phyloP scores from a whole-genome alignment of 177 flowering plant species.

The Vitis hybrid region DNA sequence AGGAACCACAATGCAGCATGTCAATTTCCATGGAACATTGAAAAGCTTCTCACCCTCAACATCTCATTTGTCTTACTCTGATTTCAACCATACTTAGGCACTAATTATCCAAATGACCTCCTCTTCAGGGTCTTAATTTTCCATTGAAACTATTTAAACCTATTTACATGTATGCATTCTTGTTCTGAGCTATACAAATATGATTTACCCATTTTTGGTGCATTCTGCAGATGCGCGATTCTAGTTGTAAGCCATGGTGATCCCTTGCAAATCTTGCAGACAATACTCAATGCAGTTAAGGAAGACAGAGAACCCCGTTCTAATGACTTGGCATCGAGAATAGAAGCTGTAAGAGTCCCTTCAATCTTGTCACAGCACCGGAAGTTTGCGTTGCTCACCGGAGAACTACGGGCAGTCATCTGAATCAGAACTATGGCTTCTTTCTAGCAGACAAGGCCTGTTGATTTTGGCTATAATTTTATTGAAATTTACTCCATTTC shows the following conservation, averaged over 20 bases:
- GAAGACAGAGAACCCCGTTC: slow-evolving; percentile 18
- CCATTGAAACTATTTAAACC: too few relatives aligned
- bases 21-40: too few relatives aligned
- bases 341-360: slow-evolving; percentile 41
- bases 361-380: slow-evolving; percentile 78
- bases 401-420: slow-evolving; percentile 59
- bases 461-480: too few relatives aligned
- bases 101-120: too few relatives aligned
- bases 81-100: too few relatives aligned
- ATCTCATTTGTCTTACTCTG: too few relatives aligned
- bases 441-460: not conserved
- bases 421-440: slow-evolving; percentile 11
- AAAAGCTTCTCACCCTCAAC: too few relatives aligned
- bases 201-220: not conserved
- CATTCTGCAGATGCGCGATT: slow-evolving; percentile 59
- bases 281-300: slow-evolving; percentile 56
- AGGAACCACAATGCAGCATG: too few relatives aligned
- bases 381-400: slow-evolving; percentile 68
- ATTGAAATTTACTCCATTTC: too few relatives aligned
- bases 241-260: slow-evolving; percentile 96
- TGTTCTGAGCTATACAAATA: too few relatives aligned
- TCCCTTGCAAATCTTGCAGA: slow-evolving; percentile 88
- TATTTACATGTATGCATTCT: too few relatives aligned
- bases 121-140: too few relatives aligned
- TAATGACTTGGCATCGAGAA: slow-evolving; percentile 46